Evolutionary conservation across 495 filamentous ascomycete genomes (phyloP).

Genomic region (Saxophila tyrrhenica): DNA sequence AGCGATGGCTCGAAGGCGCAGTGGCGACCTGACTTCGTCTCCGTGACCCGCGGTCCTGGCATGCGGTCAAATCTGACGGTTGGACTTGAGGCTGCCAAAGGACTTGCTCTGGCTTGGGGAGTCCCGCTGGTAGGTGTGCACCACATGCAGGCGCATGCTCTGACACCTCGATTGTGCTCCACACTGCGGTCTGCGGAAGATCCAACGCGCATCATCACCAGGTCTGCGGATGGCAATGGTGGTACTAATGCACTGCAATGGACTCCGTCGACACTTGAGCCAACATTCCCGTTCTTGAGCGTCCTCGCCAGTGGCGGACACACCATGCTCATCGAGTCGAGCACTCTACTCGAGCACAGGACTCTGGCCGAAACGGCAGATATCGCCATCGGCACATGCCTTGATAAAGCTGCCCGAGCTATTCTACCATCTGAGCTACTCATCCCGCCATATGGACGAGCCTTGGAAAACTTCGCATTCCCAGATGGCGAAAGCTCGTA

Average conservation of each 20-base stretch:
- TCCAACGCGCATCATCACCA: neutral
- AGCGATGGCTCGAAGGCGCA: neutral
- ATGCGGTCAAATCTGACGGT: constrained; percentile 64
- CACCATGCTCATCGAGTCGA: constrained; percentile 69
- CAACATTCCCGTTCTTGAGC: constrained; percentile 71
- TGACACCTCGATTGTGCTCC: constrained; percentile 72
- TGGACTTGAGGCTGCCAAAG: constrained; percentile 80
- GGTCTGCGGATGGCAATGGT: neutral
- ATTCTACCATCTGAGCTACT: constrained; percentile 50
- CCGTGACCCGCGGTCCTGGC: constrained; percentile 80
- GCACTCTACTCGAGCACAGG: constrained; percentile 50
- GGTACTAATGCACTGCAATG: neutral
- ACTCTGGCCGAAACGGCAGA: constrained; percentile 60
- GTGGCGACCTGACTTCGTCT: constrained; percentile 58
- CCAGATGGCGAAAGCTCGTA: constrained; percentile 35
- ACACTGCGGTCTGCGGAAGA: constrained; percentile 34
- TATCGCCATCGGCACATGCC: constrained; percentile 70
- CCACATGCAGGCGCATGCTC: constrained; percentile 93
- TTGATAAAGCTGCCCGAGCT: constrained; percentile 74
- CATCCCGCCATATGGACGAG: constrained; percentile 49
- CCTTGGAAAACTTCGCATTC: constrained; percentile 71
- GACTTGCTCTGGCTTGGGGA: constrained; percentile 70
- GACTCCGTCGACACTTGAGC: constrained; percentile 6
- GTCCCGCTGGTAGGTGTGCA: constrained; percentile 75
- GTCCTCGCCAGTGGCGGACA: constrained; percentile 91